These are phyloP conservation scores for Fomitopsis schrenkii DNA, from an alignment of 1,284 basidiomycete species.

Conservation along the genomic window DNA sequence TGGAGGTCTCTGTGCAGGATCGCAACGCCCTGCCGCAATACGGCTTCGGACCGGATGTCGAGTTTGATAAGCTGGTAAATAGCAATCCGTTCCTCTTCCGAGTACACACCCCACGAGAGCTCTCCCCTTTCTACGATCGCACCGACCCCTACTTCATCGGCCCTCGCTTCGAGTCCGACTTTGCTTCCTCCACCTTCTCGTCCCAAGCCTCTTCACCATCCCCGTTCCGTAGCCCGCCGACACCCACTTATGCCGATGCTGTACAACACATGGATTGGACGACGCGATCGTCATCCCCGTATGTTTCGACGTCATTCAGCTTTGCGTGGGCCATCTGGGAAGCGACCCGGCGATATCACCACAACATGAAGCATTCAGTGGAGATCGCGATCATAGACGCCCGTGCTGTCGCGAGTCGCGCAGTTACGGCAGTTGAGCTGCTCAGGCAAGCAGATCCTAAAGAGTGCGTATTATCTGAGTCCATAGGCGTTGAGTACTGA, in stretches of 20 bases:
- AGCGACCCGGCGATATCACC: constrained; percentile 65
- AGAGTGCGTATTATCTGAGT: constrained; percentile 40
- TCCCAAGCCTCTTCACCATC: constrained; percentile 10
- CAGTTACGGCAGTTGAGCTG: constrained; percentile 61
- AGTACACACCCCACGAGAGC: constrained; percentile 66
- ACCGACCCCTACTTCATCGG: constrained; percentile 61
- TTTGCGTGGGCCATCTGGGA: constrained; percentile 80
- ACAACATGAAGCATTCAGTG: constrained; percentile 65
- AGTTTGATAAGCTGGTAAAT: constrained; percentile 56
- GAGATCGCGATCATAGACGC: constrained; percentile 77
- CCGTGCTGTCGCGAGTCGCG: constrained; percentile 46
- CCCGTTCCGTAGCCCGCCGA: constrained; percentile 20
- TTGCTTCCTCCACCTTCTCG: constrained; percentile 22
- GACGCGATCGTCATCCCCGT: constrained; percentile 61
- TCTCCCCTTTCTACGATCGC: constrained; percentile 46
- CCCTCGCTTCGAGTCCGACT: constrained; percentile 45
- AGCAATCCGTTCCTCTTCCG: constrained; percentile 73
- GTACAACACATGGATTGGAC: constrained; percentile 71
- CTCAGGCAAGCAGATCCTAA: constrained; percentile 44
- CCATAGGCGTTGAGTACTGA: background rate
- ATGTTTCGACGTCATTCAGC: constrained; percentile 71
- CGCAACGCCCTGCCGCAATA: constrained; percentile 55
- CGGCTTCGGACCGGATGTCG: constrained; percentile 59
- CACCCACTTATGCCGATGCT: constrained; percentile 55
- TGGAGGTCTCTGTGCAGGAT: constrained; percentile 13